These are phyloP conservation scores for Pseudopyricularia cyperi DNA, from an alignment of 2,329 filamentous ascomycete genomes.

Conservation along the genomic window DNA sequence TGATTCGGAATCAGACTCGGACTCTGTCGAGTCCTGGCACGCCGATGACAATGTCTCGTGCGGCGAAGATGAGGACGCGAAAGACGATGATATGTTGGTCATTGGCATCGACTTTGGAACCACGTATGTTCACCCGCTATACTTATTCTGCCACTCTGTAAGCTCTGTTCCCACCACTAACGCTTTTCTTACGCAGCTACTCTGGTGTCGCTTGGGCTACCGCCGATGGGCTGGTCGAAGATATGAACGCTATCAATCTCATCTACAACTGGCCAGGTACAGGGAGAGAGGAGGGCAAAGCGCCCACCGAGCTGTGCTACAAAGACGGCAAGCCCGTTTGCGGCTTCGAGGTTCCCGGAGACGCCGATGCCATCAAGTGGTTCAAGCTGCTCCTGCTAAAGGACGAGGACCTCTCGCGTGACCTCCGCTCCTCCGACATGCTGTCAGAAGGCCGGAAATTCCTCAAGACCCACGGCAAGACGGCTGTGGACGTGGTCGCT, in stretches of 20 bases:
- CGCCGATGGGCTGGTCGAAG: neutral
- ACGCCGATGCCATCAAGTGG: neutral
- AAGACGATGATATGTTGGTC: too few species aligned
- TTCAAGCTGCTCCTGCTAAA: constrained; percentile 1
- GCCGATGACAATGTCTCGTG: too few species aligned
- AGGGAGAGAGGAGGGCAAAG: neutral
- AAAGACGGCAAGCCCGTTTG: neutral
- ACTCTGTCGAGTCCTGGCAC: too few species aligned
- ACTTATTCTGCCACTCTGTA: neutral
- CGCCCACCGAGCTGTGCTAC: neutral
- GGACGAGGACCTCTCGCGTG: neutral
- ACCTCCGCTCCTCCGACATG: neutral
- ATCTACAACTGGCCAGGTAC: neutral
- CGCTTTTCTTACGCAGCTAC: neutral
- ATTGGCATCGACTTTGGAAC: constrained; percentile 2
- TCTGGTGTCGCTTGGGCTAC: constrained; percentile 1
- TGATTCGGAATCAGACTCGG: too few species aligned
- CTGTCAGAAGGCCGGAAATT: neutral
- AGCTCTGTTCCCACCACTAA: neutral
- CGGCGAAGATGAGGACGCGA: too few species aligned
- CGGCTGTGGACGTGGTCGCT: constrained; percentile 14
- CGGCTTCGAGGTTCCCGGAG: neutral
- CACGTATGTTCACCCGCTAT: neutral
- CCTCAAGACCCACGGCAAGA: constrained; percentile 5
- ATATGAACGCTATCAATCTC: neutral